Evolutionary conservation across 139 green algal species (phyloP).

Genomic region (Desmodesmus armatus): DNA sequence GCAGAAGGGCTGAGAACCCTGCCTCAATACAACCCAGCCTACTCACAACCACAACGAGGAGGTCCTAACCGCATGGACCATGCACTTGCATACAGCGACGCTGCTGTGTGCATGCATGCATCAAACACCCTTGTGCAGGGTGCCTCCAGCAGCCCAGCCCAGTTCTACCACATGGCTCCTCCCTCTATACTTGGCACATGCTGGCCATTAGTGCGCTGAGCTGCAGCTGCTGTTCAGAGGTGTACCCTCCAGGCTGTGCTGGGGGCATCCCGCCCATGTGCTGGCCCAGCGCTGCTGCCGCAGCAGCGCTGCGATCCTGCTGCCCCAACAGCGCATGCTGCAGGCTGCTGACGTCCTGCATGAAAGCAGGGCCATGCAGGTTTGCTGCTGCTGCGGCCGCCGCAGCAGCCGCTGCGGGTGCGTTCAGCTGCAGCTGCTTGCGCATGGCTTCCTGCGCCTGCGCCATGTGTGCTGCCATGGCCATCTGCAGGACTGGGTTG

Average conservation of each 20-base stretch:
- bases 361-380: neutral
- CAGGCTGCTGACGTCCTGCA: constrained; percentile 1
- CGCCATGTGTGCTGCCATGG: neutral
- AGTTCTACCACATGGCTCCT: neutral
- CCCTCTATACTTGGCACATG: constrained; percentile 29
- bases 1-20: too few relatives aligned
- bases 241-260: neutral
- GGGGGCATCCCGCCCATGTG: neutral
- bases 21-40: too few relatives aligned
- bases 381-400: constrained; percentile 27
- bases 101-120: neutral
- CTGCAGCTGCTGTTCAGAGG: neutral
- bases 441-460: neutral
- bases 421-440: constrained; percentile 20
- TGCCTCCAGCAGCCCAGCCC: too few relatives aligned
- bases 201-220: constrained; percentile 24
- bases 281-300: neutral
- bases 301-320: neutral
- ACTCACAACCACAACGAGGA: too few relatives aligned
- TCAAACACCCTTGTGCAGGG: neutral
- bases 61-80: too few relatives aligned
- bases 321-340: neutral
- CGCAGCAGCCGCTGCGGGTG: neutral
- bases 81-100: too few relatives aligned
- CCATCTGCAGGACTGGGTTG: neutral